Percentiles rank a stretch among this genome's conserved stretches.
These are phyloP conservation scores for Aureobasidium musti DNA, from an alignment of 2,329 filamentous ascomycete genomes.

Conservation along the genomic window DNA sequence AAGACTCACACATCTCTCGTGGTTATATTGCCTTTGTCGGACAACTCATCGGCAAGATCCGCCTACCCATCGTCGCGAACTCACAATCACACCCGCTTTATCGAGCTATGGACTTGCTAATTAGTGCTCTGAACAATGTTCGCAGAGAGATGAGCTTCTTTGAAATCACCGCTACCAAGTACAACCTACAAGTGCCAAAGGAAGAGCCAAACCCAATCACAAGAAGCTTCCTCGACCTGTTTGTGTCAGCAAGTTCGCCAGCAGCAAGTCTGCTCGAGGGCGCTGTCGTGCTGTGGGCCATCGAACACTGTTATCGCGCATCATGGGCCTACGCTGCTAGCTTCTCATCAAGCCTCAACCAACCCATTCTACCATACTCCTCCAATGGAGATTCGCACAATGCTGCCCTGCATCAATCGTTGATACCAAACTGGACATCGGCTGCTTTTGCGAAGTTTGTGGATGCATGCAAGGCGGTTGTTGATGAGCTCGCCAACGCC, in stretches of 20 bases:
- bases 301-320: constrained; percentile 60
- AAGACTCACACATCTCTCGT: constrained; percentile 71
- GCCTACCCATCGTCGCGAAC: constrained; percentile 52
- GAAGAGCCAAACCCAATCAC: constrained; percentile 53
- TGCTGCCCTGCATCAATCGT: constrained; percentile 52
- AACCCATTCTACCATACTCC: constrained; percentile 39
- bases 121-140: constrained; percentile 66
- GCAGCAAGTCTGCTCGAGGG: constrained; percentile 63
- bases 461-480: constrained; percentile 51
- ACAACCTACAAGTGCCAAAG: constrained; percentile 55
- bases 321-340: constrained; percentile 53
- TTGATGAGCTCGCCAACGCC: constrained; percentile 54
- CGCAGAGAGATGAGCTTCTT: constrained; percentile 69
- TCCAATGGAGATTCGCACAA: constrained; percentile 46
- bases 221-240: constrained; percentile 58
- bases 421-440: constrained; percentile 56
- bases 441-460: constrained; percentile 54
- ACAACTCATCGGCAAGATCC: constrained; percentile 62
- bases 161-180: constrained; percentile 62
- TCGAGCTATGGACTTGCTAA: constrained; percentile 62
- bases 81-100: constrained; percentile 54
- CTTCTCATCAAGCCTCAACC: constrained; percentile 42
- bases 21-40: constrained; percentile 69
- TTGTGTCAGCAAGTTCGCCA: constrained; percentile 58
- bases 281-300: constrained; percentile 74